phyloP scores from a whole-genome alignment of 2,329 filamentous ascomycete genomes.

The Fusarium tricinctum region DNA sequence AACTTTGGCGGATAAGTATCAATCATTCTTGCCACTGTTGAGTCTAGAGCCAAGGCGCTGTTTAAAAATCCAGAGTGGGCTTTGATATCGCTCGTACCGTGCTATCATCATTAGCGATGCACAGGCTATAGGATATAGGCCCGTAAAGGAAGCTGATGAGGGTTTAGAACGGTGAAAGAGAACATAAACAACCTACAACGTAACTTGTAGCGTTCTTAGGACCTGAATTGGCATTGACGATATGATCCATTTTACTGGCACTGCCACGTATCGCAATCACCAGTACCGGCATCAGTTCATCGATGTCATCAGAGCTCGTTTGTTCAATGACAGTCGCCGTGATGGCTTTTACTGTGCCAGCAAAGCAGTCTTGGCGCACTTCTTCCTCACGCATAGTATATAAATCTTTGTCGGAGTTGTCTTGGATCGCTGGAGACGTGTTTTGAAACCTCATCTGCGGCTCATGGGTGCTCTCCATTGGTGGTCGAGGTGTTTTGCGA shows the following conservation, averaged over 20 bases:
- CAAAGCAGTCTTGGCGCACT: conserved; percentile 19
- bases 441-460: too few species aligned
- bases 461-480: not conserved
- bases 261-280: conserved; percentile 44
- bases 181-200: conserved; percentile 27
- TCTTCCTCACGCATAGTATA: conserved; percentile 20
- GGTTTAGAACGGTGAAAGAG: not conserved
- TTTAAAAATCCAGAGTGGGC: conserved; percentile 43
- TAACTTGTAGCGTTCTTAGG: conserved; percentile 23
- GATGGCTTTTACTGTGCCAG: conserved; percentile 36
- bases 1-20: conserved; percentile 3
- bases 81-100: conserved; percentile 1
- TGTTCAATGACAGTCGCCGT: conserved; percentile 34
- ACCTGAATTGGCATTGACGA: conserved; percentile 37
- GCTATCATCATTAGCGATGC: conserved; percentile 8
- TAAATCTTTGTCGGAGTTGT: conserved; percentile 24
- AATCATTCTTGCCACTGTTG: conserved; percentile 20
- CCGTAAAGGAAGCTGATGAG: not conserved
- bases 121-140: too few species aligned
- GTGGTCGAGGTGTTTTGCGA: conserved; percentile 6
- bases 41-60: conserved; percentile 31
- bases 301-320: not conserved
- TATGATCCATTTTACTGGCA: conserved; percentile 46
- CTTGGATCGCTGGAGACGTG: too few species aligned
- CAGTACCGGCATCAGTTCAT: conserved; percentile 27